phyloP scores from a whole-genome alignment of 805 yeast genomes.

The Candida incommunis region DNA sequence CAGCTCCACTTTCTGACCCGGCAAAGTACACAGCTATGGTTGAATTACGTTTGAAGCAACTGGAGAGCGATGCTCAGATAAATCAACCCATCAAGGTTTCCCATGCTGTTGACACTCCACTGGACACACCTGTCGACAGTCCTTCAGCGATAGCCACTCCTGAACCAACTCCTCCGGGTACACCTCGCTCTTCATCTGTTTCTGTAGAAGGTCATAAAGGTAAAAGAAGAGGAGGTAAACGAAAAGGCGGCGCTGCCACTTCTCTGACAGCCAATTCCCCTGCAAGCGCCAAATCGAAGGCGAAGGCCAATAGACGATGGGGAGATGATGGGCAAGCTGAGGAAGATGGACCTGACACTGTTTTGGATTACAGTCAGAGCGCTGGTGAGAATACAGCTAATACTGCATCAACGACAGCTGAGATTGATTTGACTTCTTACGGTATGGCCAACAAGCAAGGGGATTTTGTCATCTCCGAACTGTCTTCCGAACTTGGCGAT shows the following conservation, averaged over 20 bases:
- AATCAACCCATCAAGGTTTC: not conserved
- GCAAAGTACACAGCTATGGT: constrained; percentile 19
- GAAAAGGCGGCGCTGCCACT: constrained; percentile 2
- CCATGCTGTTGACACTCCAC: constrained; percentile 1
- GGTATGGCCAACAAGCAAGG: constrained; percentile 36
- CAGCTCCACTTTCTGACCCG: constrained; percentile 8
- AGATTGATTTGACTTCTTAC: constrained; percentile 16
- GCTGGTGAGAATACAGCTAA: constrained; percentile 21
- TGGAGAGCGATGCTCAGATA: constrained; percentile 8
- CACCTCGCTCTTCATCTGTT: constrained; percentile 1
- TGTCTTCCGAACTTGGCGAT: constrained; percentile 37
- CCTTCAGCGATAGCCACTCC: not conserved
- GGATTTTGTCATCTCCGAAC: constrained; percentile 50
- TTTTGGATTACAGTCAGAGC: constrained; percentile 41
- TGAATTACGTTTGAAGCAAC: constrained; percentile 17
- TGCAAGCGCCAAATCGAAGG: constrained; percentile 8
- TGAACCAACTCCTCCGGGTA: not conserved
- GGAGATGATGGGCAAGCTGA: constrained; percentile 44
- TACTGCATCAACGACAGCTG: constrained; percentile 26
- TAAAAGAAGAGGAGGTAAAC: constrained; percentile 2
- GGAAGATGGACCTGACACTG: constrained; percentile 29
- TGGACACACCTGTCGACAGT: no score
- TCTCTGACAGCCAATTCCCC: constrained; percentile 1
- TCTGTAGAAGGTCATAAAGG: constrained; percentile 1
- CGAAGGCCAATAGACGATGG: constrained; percentile 23